Evolutionary conservation across 2,329 filamentous ascomycete species (phyloP), one percentile per base, ranked within the genome.

Genomic region (Fusarium solani-melongenae): DNA sequence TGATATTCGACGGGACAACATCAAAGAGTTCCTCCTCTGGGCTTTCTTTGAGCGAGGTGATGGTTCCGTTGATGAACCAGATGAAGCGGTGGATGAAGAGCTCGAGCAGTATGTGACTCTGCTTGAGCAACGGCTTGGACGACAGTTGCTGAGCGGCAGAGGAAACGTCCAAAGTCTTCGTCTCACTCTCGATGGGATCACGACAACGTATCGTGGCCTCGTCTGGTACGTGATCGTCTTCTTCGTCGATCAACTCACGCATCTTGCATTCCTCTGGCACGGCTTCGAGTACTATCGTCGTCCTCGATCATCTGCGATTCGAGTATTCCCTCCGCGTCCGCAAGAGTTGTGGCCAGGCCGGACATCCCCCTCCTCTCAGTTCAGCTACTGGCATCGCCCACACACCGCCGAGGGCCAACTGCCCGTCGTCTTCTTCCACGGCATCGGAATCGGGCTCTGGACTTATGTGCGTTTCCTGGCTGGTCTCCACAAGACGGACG

Each of bases 391-490:
- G 90, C 85, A 91, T 75, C 87, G 88, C 2, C 89, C 89, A 6
- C 92, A 93, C 77, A 89, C 89, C 2, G 71, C 72, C 12, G 27
- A 66, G 6, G 68, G 70, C 9, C 86, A 85, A 60, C 81, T 88
- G 0, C 92, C 92, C 0, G 81, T 94, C 9, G 81, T 94, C 5
- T 93, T 93, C 81, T 85, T 93, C 56, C 92, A 94, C 74, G 92
- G 92, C 17, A 92, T 93, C 57, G 91, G 92, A 46, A 86, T 94
- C 66, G 92, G 92, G 0, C 85, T 94, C 3, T 88, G 88, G 77
- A 88, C 91, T 0, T 92, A 93, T 74, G 82, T 86, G 14, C 79
- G 82, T 17, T 92, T 92, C 76, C 82, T 94, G 2, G 78, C 85
- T 87, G 58, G 62, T 5, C 80, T 93, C 41, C 84, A 86, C 70